Conservation (phyloP, 164 flowering plant genomes). For the Umbellularia californica region DNA sequence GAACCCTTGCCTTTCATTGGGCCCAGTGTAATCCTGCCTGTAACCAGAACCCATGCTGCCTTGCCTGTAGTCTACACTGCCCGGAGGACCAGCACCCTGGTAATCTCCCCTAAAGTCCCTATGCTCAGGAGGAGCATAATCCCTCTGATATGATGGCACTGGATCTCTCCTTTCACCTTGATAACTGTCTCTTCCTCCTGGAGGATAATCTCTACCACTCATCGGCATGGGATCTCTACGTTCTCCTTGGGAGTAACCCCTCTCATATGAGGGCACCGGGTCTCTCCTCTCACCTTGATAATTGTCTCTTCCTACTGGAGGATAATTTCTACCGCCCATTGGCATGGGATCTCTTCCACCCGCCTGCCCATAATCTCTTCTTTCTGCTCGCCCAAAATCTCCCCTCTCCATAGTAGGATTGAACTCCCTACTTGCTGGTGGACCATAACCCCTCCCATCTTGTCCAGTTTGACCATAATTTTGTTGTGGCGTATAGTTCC, state of each 20-base stretch:
- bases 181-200: slow-evolving; percentile 6
- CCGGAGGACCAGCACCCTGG: slow-evolving; percentile 16
- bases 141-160: slow-evolving; percentile 26
- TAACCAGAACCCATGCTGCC: slow-evolving; percentile 19
- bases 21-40: slow-evolving; percentile 23
- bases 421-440: slow-evolving; percentile 18
- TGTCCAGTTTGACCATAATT: slow-evolving; percentile 30
- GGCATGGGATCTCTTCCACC: slow-evolving; percentile 22
- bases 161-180: slow-evolving; percentile 9
- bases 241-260: slow-evolving; percentile 8
- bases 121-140: slow-evolving; percentile 21
- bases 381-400: slow-evolving; percentile 17
- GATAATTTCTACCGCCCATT: slow-evolving; percentile 8
- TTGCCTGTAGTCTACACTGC: slow-evolving; percentile 22
- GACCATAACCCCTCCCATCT: slow-evolving; percentile 27
- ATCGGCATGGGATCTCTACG: slow-evolving; percentile 19
- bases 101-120: slow-evolving; percentile 20
- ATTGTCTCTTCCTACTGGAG: slow-evolving; percentile 7
- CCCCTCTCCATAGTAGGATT: slow-evolving; percentile 28
- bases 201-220: slow-evolving; percentile 1
- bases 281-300: slow-evolving; percentile 9
- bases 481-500: slow-evolving; percentile 24
- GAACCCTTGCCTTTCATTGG: slow-evolving; percentile 23
- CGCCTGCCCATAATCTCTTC: slow-evolving; percentile 25
- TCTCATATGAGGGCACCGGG: slow-evolving; percentile 7